Conservation (phyloP, 2,329 filamentous ascomycete genomes). For the Coniochaeta sp. region DNA sequence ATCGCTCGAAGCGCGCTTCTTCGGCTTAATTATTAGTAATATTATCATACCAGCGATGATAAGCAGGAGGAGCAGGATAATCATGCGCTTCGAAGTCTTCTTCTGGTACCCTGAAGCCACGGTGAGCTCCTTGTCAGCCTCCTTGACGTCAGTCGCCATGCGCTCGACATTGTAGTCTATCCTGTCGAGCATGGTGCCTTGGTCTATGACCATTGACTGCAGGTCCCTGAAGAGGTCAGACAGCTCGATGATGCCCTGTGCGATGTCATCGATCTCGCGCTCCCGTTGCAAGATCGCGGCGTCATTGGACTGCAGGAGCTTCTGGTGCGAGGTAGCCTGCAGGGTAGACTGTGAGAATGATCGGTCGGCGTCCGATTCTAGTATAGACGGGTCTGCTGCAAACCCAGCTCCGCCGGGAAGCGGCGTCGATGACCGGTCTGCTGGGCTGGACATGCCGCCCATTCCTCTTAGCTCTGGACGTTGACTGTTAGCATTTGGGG, state of each 20-base stretch:
- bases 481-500: constrained; percentile 11
- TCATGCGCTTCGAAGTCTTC: constrained; percentile 81
- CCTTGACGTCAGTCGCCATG: constrained; percentile 90
- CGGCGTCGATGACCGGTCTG: constrained; percentile 46
- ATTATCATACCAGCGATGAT: constrained; percentile 84
- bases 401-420: constrained; percentile 26
- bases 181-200: constrained; percentile 84
- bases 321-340: constrained; percentile 65
- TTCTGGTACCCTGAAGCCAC: constrained; percentile 85
- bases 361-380: constrained; percentile 90
- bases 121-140: constrained; percentile 83
- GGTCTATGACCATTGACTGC: constrained; percentile 90
- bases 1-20: constrained; percentile 26
- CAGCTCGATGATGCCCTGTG: constrained; percentile 94
- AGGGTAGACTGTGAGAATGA: constrained; percentile 86
- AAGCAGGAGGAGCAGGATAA: constrained; percentile 80
- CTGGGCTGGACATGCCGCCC: constrained; percentile 43
- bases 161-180: constrained; percentile 98
- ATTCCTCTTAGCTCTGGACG: constrained; percentile 65
- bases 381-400: constrained; percentile 66
- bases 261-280: constrained; percentile 94
- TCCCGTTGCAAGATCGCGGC: constrained; percentile 83
- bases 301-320: constrained; percentile 68
- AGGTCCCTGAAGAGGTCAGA: constrained; percentile 95
- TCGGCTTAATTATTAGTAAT: constrained; percentile 72